Base-by-base conservation (phyloP, 2,329 filamentous ascomycete species). In the Fusarium drepaniforme region DNA sequence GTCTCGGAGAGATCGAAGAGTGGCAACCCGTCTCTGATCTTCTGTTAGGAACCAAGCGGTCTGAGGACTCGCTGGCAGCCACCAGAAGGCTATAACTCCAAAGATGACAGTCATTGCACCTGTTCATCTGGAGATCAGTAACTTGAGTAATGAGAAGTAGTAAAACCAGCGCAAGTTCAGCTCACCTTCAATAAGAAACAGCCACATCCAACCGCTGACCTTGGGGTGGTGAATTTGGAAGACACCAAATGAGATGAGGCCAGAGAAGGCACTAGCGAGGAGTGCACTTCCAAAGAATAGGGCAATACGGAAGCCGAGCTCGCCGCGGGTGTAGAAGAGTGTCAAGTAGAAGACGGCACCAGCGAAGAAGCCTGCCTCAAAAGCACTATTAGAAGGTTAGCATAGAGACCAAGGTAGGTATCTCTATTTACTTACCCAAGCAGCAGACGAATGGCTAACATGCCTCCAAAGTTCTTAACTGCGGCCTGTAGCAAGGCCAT, bases 231-330 rank as follows among this genome's bases (percentile, higher is more conserved):
- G 23, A 18, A 70, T 70, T 21, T 87, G 85, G 0, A 89, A 90
- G 63, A 94, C 92, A 2, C 91, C 89, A 3, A 88, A 89, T 1
- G 88, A 87, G 35, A 91, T 88, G 8, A 90, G 80, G 2, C 90
- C 91, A 3, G 90, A 91, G 76, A 93, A 93, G 1, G 92, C 91
- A 1, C 91, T 91, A 1, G 90, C 91, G 4, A 93, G 86, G 16
- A 93, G 84, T 2, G 90, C 90, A 0, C 91, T 92, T 1, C 90
- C 90, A 42, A 87, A 83, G 25, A 83, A 85, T 7, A 91, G 84
- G 5, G 90, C 89, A 38, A 90, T 91, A 16, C 90, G 85, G 25
- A 91, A 84, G 7, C 87, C 89, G 1, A 92, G 83, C 77, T 92
- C 92, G 71, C 89, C 89, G 18, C 91, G 86, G 1, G 90, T 93